These are phyloP conservation scores for Arthrocladium fulminans DNA, from an alignment of 2,329 filamentous ascomycete genomes.

Conservation along the genomic window DNA sequence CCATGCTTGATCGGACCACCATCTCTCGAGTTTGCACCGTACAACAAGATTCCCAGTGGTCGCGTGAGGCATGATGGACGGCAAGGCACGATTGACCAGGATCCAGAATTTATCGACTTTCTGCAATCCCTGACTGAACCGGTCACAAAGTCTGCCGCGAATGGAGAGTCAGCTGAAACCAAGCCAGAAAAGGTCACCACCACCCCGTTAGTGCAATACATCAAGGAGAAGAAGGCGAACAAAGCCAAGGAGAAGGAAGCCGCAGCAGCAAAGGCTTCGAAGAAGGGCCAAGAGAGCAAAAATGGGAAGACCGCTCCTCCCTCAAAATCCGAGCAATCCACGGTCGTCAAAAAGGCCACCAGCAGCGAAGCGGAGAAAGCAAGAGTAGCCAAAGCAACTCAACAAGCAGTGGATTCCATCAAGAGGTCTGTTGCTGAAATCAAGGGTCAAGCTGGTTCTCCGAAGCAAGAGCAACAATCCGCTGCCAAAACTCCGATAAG, in stretches of 20 bases:
- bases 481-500: constrained; percentile 21
- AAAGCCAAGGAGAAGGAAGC: constrained; percentile 42
- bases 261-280: constrained; percentile 26
- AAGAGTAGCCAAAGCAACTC: constrained; percentile 48
- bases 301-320: constrained; percentile 51
- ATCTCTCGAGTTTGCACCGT: constrained; percentile 69
- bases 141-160: constrained; percentile 46
- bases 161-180: constrained; percentile 45
- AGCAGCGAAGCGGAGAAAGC: constrained; percentile 28
- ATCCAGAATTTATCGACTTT: constrained; percentile 91
- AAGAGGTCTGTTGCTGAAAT: constrained; percentile 39
- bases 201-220: constrained; percentile 80
- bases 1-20: constrained; percentile 69
- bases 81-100: constrained; percentile 92
- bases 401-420: constrained; percentile 53
- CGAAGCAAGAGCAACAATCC: constrained; percentile 28
- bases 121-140: constrained; percentile 76
- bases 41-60: constrained; percentile 68
- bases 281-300: constrained; percentile 49
- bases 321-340: constrained; percentile 29
- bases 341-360: constrained; percentile 26
- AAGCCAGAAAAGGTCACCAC: constrained; percentile 59
- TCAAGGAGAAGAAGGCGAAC: constrained; percentile 85
- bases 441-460: constrained; percentile 28
- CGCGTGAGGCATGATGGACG: constrained; percentile 71